phyloP scores from a whole-genome alignment of 1,139 yeast species.

The Pichiaceae sp. region DNA sequence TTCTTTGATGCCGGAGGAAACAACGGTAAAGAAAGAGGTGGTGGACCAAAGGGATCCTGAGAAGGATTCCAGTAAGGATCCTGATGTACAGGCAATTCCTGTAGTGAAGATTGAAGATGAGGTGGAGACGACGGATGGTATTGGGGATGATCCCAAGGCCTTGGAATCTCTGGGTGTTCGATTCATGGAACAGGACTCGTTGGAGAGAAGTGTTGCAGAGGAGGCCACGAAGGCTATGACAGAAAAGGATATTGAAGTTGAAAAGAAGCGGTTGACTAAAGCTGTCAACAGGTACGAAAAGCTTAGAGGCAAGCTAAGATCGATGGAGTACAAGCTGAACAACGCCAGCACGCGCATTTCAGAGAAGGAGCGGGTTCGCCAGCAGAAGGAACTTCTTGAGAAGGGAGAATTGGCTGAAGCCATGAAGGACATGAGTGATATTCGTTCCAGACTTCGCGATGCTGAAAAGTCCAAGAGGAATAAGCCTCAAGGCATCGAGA shows the following conservation, averaged over 20 bases:
- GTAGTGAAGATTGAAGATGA: too few species aligned
- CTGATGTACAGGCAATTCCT: too few species aligned
- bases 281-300: constrained; percentile 41
- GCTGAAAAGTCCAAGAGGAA: constrained; percentile 1
- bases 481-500: constrained; percentile 3
- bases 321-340: constrained; percentile 39
- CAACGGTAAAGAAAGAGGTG: background rate
- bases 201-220: constrained; percentile 64
- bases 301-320: constrained; percentile 33
- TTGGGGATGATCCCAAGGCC: background rate
- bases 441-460: constrained; percentile 39
- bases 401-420: constrained; percentile 45
- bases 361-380: constrained; percentile 45
- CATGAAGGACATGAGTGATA: constrained; percentile 57
- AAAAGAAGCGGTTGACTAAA: constrained; percentile 63
- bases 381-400: constrained; percentile 47
- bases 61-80: too few species aligned
- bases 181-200: constrained; percentile 65
- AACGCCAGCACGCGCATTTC: constrained; percentile 59
- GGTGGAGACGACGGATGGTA: too few species aligned
- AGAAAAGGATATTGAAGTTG: constrained; percentile 62
- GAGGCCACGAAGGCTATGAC: constrained; percentile 59
- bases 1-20: background rate
- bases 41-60: too few species aligned
- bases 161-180: constrained; percentile 35